Evolutionary conservation across 1,284 basidiomycete species (phyloP), one percentile per base, ranked within the genome.

Genomic region (Trametes hirsuta): DNA sequence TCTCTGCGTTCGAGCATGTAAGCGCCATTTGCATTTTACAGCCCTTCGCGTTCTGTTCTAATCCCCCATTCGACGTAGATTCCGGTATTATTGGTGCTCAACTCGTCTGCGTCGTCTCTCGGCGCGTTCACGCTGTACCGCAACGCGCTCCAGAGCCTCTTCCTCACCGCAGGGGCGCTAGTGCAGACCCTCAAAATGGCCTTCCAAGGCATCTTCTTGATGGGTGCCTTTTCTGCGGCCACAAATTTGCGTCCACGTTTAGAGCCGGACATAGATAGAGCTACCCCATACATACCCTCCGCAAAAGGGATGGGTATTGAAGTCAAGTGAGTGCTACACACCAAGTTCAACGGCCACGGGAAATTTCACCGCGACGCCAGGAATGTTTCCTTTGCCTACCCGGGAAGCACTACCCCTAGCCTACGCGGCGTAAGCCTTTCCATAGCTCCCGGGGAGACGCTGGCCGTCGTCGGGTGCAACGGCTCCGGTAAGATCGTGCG

Each of bases 381-480:
- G 69, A 83, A 86, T 67, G 68, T 94, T 47, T 85, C 83, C 15
- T 94, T 87, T 68, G 88, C 87, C 4, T 94, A 94, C 75, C 90
- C 90, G 12, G 90, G 88, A 35, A 80, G 81, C 64, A 77, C 74
- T 48, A 82, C 85, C 55, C 84, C 89, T 34, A 85, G 88, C 35
- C 73, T 95, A 50, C 79, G 76, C 64, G 78, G 89, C 69, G 80
- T 94, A 66, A 89, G 79, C 68, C 84, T 95, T 66, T 80, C 78
- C 24, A 77, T 95, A 45, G 76, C 84, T 58, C 77, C 90, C 11
- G 92, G 92, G 12, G 89, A 93, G 75, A 87, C 81, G 24, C 81
- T 94, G 49, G 93, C 93, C 9, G 86, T 95, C 59, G 93, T 95
- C 25, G 92, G 92, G 12, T 87, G 85, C 71, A 91, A 91, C 73